phyloP scores from a whole-genome alignment of 176 grass and related monocot genomes.

The Triticum urartu region DNA sequence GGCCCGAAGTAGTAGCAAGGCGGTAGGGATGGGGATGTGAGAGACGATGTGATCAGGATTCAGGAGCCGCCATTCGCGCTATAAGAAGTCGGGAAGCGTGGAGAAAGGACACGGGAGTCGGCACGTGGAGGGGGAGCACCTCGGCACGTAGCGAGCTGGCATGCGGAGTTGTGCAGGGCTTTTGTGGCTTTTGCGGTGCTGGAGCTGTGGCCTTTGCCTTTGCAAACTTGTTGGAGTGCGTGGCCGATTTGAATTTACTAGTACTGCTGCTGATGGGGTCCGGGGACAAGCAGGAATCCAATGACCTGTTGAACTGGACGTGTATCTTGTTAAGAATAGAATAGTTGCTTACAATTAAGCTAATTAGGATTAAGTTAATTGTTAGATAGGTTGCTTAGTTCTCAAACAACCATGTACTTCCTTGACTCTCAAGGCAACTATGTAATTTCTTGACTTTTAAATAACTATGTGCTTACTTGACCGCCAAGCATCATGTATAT shows the following conservation, averaged over 20 bases:
- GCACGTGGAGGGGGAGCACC: conserved; percentile 11
- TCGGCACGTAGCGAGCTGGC: conserved; percentile 17
- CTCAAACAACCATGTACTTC: too few species aligned
- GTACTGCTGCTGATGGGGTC: background rate
- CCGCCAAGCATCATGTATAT: too few species aligned
- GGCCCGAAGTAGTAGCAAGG: background rate
- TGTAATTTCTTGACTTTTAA: too few species aligned
- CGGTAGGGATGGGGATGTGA: background rate
- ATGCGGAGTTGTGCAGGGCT: conserved; percentile 12
- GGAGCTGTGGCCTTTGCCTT: background rate
- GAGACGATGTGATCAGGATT: background rate
- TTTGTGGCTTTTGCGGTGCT: background rate
- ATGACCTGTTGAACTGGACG: background rate
- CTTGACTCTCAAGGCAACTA: too few species aligned
- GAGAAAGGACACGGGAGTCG: background rate
- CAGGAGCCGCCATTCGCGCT: background rate
- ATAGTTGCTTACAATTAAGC: too few species aligned
- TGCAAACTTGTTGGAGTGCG: conserved; percentile 18
- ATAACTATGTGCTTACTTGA: too few species aligned
- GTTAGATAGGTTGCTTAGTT: too few species aligned
- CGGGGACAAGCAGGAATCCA: background rate
- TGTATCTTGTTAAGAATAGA: too few species aligned
- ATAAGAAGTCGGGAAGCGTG: conserved; percentile 4
- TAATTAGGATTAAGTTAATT: too few species aligned
- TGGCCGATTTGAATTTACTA: background rate